Conservation (phyloP, 2,329 filamentous ascomycete genomes). For the Cytospora schulzeri region DNA sequence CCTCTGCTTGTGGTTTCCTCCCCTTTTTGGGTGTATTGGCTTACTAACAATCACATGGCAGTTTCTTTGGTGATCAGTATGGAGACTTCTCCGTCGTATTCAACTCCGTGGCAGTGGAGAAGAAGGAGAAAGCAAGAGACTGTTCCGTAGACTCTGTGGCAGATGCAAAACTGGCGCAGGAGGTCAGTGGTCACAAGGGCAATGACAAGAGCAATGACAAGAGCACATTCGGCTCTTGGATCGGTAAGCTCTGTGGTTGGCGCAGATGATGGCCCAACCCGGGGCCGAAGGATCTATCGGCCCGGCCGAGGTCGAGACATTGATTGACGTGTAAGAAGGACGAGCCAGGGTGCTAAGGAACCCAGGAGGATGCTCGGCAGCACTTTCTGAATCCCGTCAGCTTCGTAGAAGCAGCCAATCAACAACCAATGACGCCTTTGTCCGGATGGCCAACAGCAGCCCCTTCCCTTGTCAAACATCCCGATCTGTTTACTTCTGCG, state of each 20-base stretch:
- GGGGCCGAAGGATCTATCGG: not conserved
- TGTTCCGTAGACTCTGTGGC: not conserved
- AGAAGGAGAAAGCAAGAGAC: not conserved
- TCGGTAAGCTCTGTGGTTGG: slow-evolving; percentile 18
- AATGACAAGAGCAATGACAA: not conserved
- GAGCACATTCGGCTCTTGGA: slow-evolving; percentile 10
- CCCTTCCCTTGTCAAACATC: too few species aligned
- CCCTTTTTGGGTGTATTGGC: slow-evolving; percentile 4
- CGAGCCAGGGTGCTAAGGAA: not conserved
- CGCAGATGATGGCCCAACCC: slow-evolving; percentile 2
- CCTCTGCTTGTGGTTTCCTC: not conserved
- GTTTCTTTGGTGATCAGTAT: slow-evolving; percentile 75
- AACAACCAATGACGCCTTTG: too few species aligned
- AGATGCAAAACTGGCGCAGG: not conserved
- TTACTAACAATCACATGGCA: slow-evolving; percentile 40
- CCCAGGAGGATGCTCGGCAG: not conserved
- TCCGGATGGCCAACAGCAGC: too few species aligned
- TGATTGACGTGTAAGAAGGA: not conserved
- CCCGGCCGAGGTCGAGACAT: not conserved
- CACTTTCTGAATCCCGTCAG: too few species aligned
- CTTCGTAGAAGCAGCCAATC: too few species aligned
- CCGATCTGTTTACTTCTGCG: too few species aligned
- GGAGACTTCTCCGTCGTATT: slow-evolving; percentile 66
- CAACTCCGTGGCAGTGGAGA: slow-evolving; percentile 48
- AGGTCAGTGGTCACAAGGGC: not conserved